These are phyloP conservation scores for Dactylellina leptospora DNA, from an alignment of 2,329 filamentous ascomycete genomes.

Conservation along the genomic window DNA sequence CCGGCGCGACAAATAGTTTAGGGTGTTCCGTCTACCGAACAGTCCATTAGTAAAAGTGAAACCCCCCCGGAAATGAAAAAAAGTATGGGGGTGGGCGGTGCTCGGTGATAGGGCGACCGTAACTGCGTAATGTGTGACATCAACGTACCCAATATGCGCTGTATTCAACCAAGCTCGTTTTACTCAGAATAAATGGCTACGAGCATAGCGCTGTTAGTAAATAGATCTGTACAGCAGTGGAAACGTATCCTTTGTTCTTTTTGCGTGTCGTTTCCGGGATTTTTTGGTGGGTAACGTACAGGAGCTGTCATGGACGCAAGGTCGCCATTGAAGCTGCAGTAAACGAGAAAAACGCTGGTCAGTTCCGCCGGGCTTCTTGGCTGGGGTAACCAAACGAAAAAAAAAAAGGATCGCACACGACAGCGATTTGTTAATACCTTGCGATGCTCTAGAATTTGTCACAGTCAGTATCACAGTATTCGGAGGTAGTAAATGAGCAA, in stretches of 20 bases:
- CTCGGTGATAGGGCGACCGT: slow-evolving; percentile 41
- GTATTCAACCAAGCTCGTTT: slow-evolving; percentile 80
- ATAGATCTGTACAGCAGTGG: too few species aligned
- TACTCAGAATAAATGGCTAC: slow-evolving; percentile 83
- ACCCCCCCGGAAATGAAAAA: not conserved
- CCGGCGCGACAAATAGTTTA: slow-evolving; percentile 79
- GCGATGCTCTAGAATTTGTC: slow-evolving; percentile 37
- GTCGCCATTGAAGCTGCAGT: slow-evolving; percentile 78
- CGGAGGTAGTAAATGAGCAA: slow-evolving; percentile 10
- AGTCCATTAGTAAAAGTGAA: slow-evolving; percentile 8
- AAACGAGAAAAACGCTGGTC: slow-evolving; percentile 60
- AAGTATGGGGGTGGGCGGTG: slow-evolving; percentile 37
- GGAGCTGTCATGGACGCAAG: slow-evolving; percentile 81
- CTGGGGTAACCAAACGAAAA: not conserved
- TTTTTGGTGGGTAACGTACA: slow-evolving; percentile 50
- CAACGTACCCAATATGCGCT: slow-evolving; percentile 78
- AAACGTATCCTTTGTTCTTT: too few species aligned
- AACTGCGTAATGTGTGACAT: slow-evolving; percentile 32
- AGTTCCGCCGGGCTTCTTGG: slow-evolving; percentile 2
- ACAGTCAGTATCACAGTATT: not conserved
- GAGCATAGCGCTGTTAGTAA: too few species aligned
- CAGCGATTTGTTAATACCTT: slow-evolving; percentile 25
- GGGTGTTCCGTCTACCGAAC: slow-evolving; percentile 71
- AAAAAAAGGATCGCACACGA: slow-evolving; percentile 36
- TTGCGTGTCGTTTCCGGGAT: not conserved